Conservation (phyloP, 225 moss, liverwort and hornwort genomes). For the Takakia lepidozioides region DNA sequence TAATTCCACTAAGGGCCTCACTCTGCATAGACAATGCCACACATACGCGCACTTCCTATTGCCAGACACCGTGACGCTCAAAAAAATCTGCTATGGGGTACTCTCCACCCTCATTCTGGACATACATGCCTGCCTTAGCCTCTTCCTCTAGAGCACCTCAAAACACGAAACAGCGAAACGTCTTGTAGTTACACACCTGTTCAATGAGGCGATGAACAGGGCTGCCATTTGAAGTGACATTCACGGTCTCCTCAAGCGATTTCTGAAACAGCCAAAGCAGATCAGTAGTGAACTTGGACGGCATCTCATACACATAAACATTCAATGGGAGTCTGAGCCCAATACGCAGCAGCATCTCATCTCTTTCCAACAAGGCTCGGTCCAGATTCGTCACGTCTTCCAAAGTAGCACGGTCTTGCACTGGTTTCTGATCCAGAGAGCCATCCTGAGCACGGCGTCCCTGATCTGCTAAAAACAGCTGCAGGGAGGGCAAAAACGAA, state of each 20-base stretch:
- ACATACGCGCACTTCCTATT: too few species aligned
- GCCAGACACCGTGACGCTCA: too few species aligned
- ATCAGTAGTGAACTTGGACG: slow-evolving; percentile 45
- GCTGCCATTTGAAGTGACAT: slow-evolving; percentile 49
- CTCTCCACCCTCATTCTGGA: too few species aligned
- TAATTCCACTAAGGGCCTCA: too few species aligned
- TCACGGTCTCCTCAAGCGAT: slow-evolving; percentile 22
- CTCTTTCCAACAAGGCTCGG: slow-evolving; percentile 2
- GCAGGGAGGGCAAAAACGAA: slow-evolving; percentile 25
- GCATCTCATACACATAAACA: slow-evolving; percentile 51
- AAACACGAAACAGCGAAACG: too few species aligned
- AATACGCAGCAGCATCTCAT: background rate
- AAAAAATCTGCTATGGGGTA: too few species aligned
- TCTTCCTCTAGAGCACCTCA: too few species aligned
- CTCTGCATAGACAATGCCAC: too few species aligned
- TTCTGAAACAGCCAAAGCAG: slow-evolving; percentile 33
- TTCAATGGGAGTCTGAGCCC: slow-evolving; percentile 10
- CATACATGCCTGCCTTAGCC: too few species aligned
- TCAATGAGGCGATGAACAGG: slow-evolving; percentile 50
- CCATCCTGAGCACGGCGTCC: background rate
- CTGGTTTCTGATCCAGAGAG: slow-evolving; percentile 1
- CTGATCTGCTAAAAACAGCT: slow-evolving; percentile 13
- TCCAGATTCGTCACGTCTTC: slow-evolving; percentile 3
- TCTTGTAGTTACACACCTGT: too few species aligned
- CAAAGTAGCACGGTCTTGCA: background rate